Evolutionary conservation across 257 asterid genomes (phyloP), one percentile per base, ranked within the genome.

Genomic region (Nicotiana paniculata): DNA sequence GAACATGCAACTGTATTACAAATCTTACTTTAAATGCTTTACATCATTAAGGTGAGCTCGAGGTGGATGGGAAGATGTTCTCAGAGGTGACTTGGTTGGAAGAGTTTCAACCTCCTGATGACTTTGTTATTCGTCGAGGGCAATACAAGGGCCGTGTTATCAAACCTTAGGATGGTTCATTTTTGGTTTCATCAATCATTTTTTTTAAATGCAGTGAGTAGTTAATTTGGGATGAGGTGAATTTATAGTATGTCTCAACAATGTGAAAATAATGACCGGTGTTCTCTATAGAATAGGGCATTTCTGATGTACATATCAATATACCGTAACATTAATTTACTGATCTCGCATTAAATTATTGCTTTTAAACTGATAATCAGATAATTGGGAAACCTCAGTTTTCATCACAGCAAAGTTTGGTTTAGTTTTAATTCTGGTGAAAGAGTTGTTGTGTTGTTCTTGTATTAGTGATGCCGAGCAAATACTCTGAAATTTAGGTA

Each of bases 101-200:
- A 89, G 97, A 94, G 91, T 89, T 87, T 85, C 98, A 89, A 87
- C 98, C 95, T 51, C 97, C 99, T 1, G 99, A 96, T 68, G 95
- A 95, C 87, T 95, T 94, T 82, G 97, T 95, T 80, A 86, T 96
- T 81, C 90, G 92, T 87, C 93, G 98, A 89, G 99, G 97, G 55
- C 96, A 85, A 88, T 96, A 96, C 93, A 96, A 90, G 87, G 99
- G 99, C 39, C 94, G 97, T 7, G 89, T 88, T 84, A 86, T 91
- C 75, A 96, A 94, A 89, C 86, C 91, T 39, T 94, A 82, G 88
- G 74, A 9, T 86, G 88, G 81, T 77, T 63, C 53, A 64, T 81
- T 66, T 48, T 66, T 51, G 21, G 61, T 53, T 66, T 32, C 3
- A 48, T 58, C 66, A 24, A 51, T 37, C 87, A 21, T 61, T 67